Conservation (phyloP, 148 eudicot species). For the Cornus controversa region DNA sequence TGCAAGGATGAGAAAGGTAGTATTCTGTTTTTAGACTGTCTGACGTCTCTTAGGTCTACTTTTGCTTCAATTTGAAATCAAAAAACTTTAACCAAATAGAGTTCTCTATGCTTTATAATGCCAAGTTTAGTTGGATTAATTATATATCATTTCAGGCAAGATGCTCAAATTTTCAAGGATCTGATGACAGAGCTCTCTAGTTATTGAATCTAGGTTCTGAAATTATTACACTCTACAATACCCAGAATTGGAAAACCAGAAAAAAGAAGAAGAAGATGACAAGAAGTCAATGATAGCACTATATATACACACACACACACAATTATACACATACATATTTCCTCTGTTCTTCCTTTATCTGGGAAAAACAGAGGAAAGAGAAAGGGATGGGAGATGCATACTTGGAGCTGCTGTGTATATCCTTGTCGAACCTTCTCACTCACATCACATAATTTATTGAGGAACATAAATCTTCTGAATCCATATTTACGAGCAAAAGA, state of each 20-base stretch:
- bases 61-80: too few relatives aligned
- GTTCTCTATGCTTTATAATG: too few relatives aligned
- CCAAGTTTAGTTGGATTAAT: neutral
- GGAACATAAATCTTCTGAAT: conserved; percentile 61
- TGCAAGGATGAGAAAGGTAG: conserved; percentile 33
- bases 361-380: neutral
- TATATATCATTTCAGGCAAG: neutral
- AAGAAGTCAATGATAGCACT: too few relatives aligned
- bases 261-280: too few relatives aligned
- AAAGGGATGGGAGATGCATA: conserved; percentile 22
- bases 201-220: neutral
- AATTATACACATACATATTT: too few relatives aligned
- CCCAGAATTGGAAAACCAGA: too few relatives aligned
- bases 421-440: conserved; percentile 58
- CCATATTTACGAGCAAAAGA: conserved; percentile 63
- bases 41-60: too few relatives aligned
- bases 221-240: too few relatives aligned
- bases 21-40: too few relatives aligned
- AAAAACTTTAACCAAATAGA: too few relatives aligned
- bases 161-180: neutral
- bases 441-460: conserved; percentile 66
- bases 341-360: neutral
- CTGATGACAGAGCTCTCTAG: neutral
- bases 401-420: conserved; percentile 67
- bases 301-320: too few relatives aligned